Conservation (phyloP, 768 basidiomycete species). For the Panellus pusillus region DNA sequence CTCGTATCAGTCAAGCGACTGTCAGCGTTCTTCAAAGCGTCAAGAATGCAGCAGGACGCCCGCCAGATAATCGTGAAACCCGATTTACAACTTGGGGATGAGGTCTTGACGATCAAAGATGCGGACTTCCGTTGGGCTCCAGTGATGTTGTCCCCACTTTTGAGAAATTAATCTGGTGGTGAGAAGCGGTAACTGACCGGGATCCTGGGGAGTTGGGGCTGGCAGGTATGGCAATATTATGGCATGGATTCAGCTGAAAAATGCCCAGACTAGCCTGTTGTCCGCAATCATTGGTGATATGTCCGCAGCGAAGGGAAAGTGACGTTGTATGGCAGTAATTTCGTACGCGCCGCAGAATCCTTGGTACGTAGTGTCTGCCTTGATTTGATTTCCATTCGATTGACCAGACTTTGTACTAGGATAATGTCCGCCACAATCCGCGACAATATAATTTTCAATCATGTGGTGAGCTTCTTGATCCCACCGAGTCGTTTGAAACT, state of each 20-base stretch:
- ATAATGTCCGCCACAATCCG: slow-evolving; percentile 83
- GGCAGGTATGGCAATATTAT: slow-evolving; percentile 57
- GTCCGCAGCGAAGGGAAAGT: slow-evolving; percentile 76
- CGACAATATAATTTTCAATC: slow-evolving; percentile 91
- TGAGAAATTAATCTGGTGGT: slow-evolving; percentile 75
- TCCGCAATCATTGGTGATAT: slow-evolving; percentile 89
- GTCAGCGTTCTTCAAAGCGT: slow-evolving; percentile 69
- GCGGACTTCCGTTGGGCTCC: slow-evolving; percentile 84
- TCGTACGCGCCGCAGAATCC: slow-evolving; percentile 88
- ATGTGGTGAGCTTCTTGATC: slow-evolving; percentile 35
- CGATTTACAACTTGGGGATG: slow-evolving; percentile 55
- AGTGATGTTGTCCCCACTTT: slow-evolving; percentile 59
- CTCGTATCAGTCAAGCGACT: slow-evolving; percentile 81
- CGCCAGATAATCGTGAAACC: slow-evolving; percentile 49
- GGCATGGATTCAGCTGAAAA: too few relatives aligned
- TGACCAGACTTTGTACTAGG: slow-evolving; percentile 39
- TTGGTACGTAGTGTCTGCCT: slow-evolving; percentile 48
- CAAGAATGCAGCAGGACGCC: slow-evolving; percentile 80
- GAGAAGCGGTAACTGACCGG: slow-evolving; percentile 82
- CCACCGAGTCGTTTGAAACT: neutral
- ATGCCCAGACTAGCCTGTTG: slow-evolving; percentile 62
- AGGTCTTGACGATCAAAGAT: slow-evolving; percentile 67
- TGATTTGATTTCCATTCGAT: neutral
- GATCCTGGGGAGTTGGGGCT: slow-evolving; percentile 85
- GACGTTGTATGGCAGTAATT: slow-evolving; percentile 62